phyloP scores from a whole-genome alignment of 2,329 filamentous ascomycete species.

The Epichloe coenophiala region DNA sequence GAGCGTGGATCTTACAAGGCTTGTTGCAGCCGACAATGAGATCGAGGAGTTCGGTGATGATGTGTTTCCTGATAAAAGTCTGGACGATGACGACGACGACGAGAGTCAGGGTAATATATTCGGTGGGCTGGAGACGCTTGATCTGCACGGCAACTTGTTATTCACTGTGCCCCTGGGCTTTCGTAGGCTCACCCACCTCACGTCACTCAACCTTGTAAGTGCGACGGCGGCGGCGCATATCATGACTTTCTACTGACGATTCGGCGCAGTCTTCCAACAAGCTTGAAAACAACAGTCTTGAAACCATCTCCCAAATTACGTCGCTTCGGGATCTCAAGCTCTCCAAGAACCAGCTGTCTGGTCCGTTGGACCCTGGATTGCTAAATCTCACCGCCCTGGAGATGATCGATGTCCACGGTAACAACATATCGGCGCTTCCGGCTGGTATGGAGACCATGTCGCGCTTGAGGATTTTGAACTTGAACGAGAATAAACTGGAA shows the following conservation, averaged over 20 bases:
- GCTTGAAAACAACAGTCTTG: constrained; percentile 57
- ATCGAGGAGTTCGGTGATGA: constrained; percentile 58
- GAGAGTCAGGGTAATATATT: constrained; percentile 62
- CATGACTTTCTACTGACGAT: constrained; percentile 9
- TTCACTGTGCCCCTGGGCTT: constrained; percentile 61
- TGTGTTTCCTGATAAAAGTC: constrained; percentile 62
- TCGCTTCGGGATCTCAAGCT: constrained; percentile 69
- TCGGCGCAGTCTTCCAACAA: constrained; percentile 59
- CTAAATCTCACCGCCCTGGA: constrained; percentile 57
- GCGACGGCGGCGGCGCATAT: background rate
- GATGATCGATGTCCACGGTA: constrained; percentile 67
- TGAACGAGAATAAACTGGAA: constrained; percentile 66
- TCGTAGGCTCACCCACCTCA: constrained; percentile 58
- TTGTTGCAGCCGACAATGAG: constrained; percentile 85
- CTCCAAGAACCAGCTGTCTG: constrained; percentile 61
- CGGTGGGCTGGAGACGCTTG: constrained; percentile 64
- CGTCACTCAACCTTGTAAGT: constrained; percentile 67
- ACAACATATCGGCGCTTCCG: constrained; percentile 62
- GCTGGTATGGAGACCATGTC: constrained; percentile 51
- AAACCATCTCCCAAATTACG: constrained; percentile 59
- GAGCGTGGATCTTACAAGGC: constrained; percentile 70
- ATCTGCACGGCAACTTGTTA: constrained; percentile 76
- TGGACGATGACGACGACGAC: constrained; percentile 43
- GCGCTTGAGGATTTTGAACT: constrained; percentile 60
- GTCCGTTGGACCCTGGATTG: constrained; percentile 51